A percentile compares a stretch with the other conserved stretches of the same genome.
These are phyloP conservation scores for Solanum pimpinellifolium DNA, from an alignment of 257 asterid genomes.

Conservation along the genomic window DNA sequence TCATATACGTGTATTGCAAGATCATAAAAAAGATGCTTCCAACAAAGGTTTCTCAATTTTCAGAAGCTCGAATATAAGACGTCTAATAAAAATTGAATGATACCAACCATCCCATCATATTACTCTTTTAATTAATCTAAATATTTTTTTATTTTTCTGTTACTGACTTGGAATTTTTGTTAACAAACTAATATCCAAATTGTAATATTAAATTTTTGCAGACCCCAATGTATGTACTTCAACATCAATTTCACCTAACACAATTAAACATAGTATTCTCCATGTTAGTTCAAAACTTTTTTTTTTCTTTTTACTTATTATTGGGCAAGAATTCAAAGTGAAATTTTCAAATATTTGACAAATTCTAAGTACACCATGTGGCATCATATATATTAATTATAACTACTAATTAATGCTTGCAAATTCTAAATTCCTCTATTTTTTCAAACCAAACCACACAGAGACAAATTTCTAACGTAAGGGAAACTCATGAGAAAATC, in stretches of 20 bases:
- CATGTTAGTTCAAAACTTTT: neutral
- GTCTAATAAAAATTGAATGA: neutral
- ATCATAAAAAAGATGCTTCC: no score
- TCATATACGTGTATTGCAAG: rapidly evolving
- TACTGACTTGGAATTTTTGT: neutral
- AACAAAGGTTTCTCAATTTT: neutral
- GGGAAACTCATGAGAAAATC: neutral
- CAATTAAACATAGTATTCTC: neutral
- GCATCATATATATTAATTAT: neutral
- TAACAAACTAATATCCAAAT: neutral
- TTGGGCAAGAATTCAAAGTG: neutral
- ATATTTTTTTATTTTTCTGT: neutral
- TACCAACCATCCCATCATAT: neutral
- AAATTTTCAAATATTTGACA: neutral
- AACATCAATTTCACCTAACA: neutral
- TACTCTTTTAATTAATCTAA: neutral
- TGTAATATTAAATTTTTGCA: neutral
- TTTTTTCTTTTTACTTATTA: neutral
- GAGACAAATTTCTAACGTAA: neutral
- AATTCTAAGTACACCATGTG: neutral
- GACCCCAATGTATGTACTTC: neutral
- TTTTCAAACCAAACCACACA: neutral
- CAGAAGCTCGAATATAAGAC: neutral
- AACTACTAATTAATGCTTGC: neutral
- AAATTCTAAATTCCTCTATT: neutral